Evolutionary conservation across 495 filamentous ascomycete genomes (phyloP), one percentile per base, ranked within the genome.

Genomic region (Platismatia glauca): DNA sequence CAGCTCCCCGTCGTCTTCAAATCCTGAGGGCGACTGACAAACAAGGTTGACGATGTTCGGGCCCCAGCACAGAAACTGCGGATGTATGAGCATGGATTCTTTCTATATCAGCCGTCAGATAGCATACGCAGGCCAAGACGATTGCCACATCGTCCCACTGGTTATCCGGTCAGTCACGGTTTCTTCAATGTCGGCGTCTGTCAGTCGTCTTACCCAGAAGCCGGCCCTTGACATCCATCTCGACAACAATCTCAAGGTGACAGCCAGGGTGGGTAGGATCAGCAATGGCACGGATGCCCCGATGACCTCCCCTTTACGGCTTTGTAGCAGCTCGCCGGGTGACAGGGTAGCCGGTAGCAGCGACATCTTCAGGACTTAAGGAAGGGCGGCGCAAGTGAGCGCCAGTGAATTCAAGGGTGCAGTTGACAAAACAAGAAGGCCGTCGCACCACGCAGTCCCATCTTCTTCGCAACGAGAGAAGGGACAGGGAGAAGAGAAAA

Each of bases 81-180:
- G 2, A 15, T 15, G 2, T 7, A 18, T 65, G 15, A 61, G 44
- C 9, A 53, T 33, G 7, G 15, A 33, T 13, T 18, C 1, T 22
- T 3, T 53, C 0, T 3, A 34, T 1, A 5, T 1, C 1, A 11
- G 8, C 7, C 16, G 2, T 8, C 29, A 29, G 5, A 15, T 15
- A 31, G n/a, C 50, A 8, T 20, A 53, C 50, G 29, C 50, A 53
- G 50, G 50, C 50, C 0, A 33, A 7, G 4, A 67, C 39, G 18
- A 67, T 64, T 6, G 55, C 43, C 27, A 57, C 46, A 43, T 67
- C 65, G 29, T 67, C 65, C 55, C 62, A 60, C 65, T 67, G 35
- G 6, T n/a, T 11, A 12, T 0, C 7, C 6, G 0, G 44, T 61
- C 46, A 61, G 22, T 48, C 9, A 44, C 1, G 5, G 4, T 0